A percentile compares a stretch with the other conserved stretches of the same genome.
These are phyloP conservation scores for Dacryopinax primogenitus DNA, from an alignment of 768 basidiomycete genomes.

Conservation along the genomic window DNA sequence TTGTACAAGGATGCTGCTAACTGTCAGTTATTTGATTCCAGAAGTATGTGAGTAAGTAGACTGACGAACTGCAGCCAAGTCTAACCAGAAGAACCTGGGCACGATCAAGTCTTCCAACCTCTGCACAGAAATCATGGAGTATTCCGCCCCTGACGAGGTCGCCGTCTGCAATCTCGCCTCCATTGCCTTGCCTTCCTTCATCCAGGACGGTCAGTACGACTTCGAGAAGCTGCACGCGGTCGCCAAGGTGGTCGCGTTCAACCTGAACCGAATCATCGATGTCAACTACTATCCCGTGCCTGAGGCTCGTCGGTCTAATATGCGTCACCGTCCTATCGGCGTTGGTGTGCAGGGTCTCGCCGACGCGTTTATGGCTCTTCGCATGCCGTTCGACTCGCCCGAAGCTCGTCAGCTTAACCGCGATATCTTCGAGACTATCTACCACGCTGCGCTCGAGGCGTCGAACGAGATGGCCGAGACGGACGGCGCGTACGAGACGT, in stretches of 20 bases:
- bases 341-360: conserved; percentile 96
- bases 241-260: conserved; percentile 79
- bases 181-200: conserved; percentile 84
- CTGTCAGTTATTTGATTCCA: conserved; percentile 36
- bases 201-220: conserved; percentile 62
- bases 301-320: conserved; percentile 85
- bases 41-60: conserved; percentile 1
- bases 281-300: conserved; percentile 90
- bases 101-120: conserved; percentile 99
- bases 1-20: conserved; percentile 95
- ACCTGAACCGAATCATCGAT: conserved; percentile 90
- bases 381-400: conserved; percentile 86
- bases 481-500: conserved; percentile 79
- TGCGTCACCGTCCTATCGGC: conserved; percentile 94
- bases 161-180: conserved; percentile 99
- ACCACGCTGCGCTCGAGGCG: conserved; percentile 85
- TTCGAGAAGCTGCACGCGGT: conserved; percentile 93
- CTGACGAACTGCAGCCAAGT: conserved; percentile 50
- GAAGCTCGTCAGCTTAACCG: conserved; percentile 80
- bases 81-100: conserved; percentile 95
- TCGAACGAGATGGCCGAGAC: conserved; percentile 71
- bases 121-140: conserved; percentile 98
- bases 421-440: conserved; percentile 98
- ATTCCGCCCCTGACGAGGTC: conserved; percentile 91
- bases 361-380: conserved; percentile 94